Evolutionary conservation across 768 basidiomycete genomes (phyloP), one percentile per base, ranked within the genome.

Genomic region (Pleurotus giganteus): DNA sequence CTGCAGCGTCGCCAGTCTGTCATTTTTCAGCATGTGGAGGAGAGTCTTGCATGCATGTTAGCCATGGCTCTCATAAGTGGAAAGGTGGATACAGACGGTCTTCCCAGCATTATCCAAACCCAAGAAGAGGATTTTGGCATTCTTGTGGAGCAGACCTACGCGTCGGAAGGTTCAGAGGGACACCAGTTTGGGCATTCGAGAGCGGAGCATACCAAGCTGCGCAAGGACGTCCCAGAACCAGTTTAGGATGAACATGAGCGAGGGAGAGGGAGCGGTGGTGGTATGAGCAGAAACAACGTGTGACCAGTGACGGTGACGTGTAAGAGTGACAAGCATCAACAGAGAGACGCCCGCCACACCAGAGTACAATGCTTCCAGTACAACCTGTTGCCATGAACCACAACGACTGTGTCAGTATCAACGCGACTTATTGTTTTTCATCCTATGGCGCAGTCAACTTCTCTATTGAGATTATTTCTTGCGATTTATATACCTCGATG

Each of bases 21-120:
- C 97, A 65, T 98, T 99, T 83, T 99, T 99, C 64, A 99, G 81
- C 96, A 98, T 98, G 76, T 99, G 97, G 65, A 98, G 73, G 39
- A 98, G 80, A 26, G 96, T 98, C 94, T 98, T 54, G 26, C 49
- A 28, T 29, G 43, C 44, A 43, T 41, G 41, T 56, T 17, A 59
- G 49, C 54, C 23, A 21, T 21, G 39, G 13, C 12, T 17, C 23
- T n/a, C 21, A 39, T 15, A 39, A 46, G 56, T 17, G 43, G 11
- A 15, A 45, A 6, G 39, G 27, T 17, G 23, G 29, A n/a, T n/a
- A 56, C 3, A 21, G 1, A 97, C 96, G 57, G 97, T 98, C 83
- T 98, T 99, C 68, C 97, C 96, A 50, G 97, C 97, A 78, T 98
- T 99, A 71, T 98, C 96, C 53, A 98, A 83, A 59, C 97, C 97